phyloP scores from a whole-genome alignment of 495 filamentous ascomycete genomes.

The Hypoxylon perforatum region DNA sequence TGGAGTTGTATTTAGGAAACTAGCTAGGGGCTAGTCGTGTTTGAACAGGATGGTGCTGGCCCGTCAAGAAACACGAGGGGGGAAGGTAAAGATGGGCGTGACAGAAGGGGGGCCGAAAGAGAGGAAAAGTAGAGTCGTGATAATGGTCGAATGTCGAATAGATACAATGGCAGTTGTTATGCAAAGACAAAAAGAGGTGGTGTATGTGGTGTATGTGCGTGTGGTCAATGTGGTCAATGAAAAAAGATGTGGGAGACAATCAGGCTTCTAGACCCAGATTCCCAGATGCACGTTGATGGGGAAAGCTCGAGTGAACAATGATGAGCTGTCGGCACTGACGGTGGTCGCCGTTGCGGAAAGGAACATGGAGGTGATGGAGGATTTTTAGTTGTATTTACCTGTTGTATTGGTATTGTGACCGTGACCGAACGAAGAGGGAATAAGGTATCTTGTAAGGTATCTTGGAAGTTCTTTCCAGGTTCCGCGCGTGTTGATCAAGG shows the following conservation, averaged over 20 bases:
- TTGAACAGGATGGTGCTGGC: conserved; percentile 16
- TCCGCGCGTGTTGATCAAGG: conserved; percentile 19
- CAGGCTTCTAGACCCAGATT: conserved; percentile 41
- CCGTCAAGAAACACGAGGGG: conserved; percentile 1
- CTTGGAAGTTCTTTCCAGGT: conserved; percentile 40
- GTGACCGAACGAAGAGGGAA: conserved; percentile 19
- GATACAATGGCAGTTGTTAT: conserved; percentile 20
- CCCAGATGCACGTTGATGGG: conserved; percentile 35
- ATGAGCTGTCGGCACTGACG: conserved; percentile 43
- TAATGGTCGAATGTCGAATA: conserved; percentile 3
- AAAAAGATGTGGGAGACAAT: conserved; percentile 27
- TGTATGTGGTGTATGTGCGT: conserved; percentile 19
- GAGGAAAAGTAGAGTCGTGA: neutral
- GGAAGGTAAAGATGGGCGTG: too few species aligned
- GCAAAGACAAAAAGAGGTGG: conserved; percentile 22
- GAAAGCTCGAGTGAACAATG: conserved; percentile 34
- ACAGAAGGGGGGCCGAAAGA: too few species aligned
- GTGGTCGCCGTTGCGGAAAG: conserved; percentile 33
- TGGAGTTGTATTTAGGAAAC: conserved; percentile 20
- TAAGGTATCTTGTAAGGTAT: conserved; percentile 23
- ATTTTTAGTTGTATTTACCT: conserved; percentile 31
- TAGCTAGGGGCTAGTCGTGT: conserved; percentile 22
- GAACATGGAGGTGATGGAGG: conserved; percentile 19
- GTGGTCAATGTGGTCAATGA: too few species aligned
- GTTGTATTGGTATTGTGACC: too few species aligned